Conservation (phyloP, 2,329 filamentous ascomycete species). For the Ophiostoma novo-ulmi region DNA sequence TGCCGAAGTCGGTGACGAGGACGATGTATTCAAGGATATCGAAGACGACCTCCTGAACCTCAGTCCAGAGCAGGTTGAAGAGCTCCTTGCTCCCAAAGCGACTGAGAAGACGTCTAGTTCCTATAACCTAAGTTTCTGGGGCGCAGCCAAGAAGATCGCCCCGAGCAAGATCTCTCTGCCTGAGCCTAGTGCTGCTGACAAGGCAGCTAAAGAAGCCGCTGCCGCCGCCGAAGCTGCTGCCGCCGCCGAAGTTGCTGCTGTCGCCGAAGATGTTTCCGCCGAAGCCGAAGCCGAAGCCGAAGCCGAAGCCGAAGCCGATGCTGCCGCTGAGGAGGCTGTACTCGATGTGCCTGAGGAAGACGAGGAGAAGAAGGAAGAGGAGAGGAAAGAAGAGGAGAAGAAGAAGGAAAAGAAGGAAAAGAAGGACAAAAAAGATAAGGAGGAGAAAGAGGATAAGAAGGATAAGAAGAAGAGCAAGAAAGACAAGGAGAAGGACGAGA, state of each 20-base stretch:
- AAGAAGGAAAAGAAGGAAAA: constrained; percentile 1
- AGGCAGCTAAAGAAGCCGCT: constrained; percentile 21
- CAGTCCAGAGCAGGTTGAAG: constrained; percentile 42
- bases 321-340: constrained; percentile 27
- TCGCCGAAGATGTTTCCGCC: too few relatives aligned
- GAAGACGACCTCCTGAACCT: constrained; percentile 35
- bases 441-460: constrained; percentile 3
- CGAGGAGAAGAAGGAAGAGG: constrained; percentile 21
- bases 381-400: constrained; percentile 13
- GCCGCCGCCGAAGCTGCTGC: neutral
- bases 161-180: constrained; percentile 38
- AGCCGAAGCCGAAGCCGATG: neutral
- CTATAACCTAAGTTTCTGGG: constrained; percentile 46
- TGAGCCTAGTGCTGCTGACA: constrained; percentile 20
- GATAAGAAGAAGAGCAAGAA: neutral
- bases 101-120: constrained; percentile 44
- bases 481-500: neutral
- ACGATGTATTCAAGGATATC: constrained; percentile 31
- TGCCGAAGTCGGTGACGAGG: constrained; percentile 29
- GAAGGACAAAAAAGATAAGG: neutral
- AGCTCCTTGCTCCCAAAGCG: constrained; percentile 34
- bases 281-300: neutral
- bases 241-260: neutral
- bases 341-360: constrained; percentile 11
- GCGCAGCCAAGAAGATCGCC: constrained; percentile 42